Evolutionary conservation across 331 rosid genomes (phyloP).

Genomic region (Malus hybrid): DNA sequence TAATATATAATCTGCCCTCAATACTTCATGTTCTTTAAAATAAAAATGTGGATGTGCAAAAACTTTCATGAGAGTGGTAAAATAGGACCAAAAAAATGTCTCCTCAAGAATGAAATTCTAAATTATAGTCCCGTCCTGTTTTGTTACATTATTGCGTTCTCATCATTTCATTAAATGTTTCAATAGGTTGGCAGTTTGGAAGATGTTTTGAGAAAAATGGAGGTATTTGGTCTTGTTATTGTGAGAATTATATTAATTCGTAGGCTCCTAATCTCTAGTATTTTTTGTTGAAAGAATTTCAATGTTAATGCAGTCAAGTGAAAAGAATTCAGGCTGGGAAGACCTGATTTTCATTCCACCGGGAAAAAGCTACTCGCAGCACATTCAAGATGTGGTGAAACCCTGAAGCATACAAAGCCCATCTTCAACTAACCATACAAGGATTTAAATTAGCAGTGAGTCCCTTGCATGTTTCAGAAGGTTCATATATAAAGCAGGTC

Average conservation of each 20-base stretch:
- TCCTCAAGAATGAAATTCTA: too few relatives aligned
- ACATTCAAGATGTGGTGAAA: slow-evolving; percentile 58
- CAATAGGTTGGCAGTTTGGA: slow-evolving; percentile 88
- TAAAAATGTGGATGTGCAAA: background rate
- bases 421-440: slow-evolving; percentile 33
- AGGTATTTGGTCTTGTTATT: slow-evolving; percentile 44
- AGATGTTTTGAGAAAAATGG: slow-evolving; percentile 91
- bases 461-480: slow-evolving; percentile 21
- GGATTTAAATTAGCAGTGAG: slow-evolving; percentile 19
- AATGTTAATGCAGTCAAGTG: slow-evolving; percentile 57
- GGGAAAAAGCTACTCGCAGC: slow-evolving; percentile 79
- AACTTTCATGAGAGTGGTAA: background rate
- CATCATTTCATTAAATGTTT: slow-evolving; percentile 9
- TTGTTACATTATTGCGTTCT: background rate
- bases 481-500: slow-evolving; percentile 32
- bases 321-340: slow-evolving; percentile 81
- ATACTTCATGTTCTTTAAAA: background rate
- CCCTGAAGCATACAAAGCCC: slow-evolving; percentile 28
- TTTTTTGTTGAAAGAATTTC: slow-evolving; percentile 1
- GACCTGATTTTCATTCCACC: slow-evolving; percentile 94
- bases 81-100: too few relatives aligned
- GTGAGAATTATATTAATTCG: background rate
- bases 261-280: background rate
- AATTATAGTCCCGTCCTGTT: too few relatives aligned
- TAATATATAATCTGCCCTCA: slow-evolving; percentile 24